Evolutionary conservation across 106 monocot genomes (phyloP), one percentile per base, ranked within the genome.

Genomic region (Acanthochlamys bracteata): DNA sequence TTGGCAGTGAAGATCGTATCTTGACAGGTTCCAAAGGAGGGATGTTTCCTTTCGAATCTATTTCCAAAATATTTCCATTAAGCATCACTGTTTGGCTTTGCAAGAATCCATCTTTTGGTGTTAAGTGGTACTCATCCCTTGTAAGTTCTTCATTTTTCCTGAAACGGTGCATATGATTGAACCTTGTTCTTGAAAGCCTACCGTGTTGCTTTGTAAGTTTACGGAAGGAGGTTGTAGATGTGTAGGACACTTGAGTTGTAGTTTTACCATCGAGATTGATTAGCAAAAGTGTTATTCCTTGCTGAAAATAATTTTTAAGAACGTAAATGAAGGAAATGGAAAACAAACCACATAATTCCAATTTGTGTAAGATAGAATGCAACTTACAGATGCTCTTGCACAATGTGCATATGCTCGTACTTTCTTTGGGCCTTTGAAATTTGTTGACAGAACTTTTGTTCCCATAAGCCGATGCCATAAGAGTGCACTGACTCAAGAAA

Each of bases 401-500:
- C 96, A 96, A 23, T 96, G 96, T 7, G 88, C 78, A 25, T 96
- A 96, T 53, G 85, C 78, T 40, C 96, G 61, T 22, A 83, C 78
- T 43, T 81, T 91, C 45, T 76, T 81, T 53, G 82, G 75, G 33
- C 80, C 91, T 0, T 66, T 84, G 76, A 96, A 91, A 15, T 71
- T 77, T 41, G 83, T 73, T 11, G 76, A 59, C 17, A 96, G 73
- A 52, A 79, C 87, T 2, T 70, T 84, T 26, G 45, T 74, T 15
- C 91, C 90, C 96, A 96, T 96, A 27, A 96, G 59, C 27, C 82
- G 80, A 78, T 91, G 96, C 96, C 96, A 96, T 10, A 93, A 66
- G 55, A 93, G 83, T 63, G 93, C 93, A 70, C 93, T 93, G 80
- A 33, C 6, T 33, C 6, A 6, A 33, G 33, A 33, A 33, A n/a